phyloP scores from a whole-genome alignment of 2,329 filamentous ascomycete species.

The Fusarium redolens region DNA sequence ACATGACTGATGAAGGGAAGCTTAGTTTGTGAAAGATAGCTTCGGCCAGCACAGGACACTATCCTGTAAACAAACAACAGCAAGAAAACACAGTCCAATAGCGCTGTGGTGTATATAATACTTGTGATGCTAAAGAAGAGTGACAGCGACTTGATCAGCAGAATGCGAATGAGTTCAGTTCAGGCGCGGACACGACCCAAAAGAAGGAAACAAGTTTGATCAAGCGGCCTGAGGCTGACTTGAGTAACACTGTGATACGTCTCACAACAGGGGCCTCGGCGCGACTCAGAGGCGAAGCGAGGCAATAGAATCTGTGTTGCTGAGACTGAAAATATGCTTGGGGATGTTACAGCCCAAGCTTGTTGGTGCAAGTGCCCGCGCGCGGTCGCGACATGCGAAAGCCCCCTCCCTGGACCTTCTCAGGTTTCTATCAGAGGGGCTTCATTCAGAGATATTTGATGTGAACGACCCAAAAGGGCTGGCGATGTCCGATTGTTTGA shows the following conservation, averaged over 20 bases:
- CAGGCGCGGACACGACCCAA: constrained; percentile 15
- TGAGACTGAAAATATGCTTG: constrained; percentile 14
- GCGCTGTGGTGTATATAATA: constrained; percentile 8
- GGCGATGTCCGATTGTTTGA: neutral
- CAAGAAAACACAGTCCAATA: neutral
- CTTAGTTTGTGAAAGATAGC: neutral
- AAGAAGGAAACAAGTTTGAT: constrained; percentile 16
- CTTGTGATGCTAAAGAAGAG: constrained; percentile 11
- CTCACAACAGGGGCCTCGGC: constrained; percentile 21
- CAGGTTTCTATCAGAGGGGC: constrained; percentile 30
- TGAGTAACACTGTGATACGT: constrained; percentile 37
- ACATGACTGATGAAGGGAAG: constrained; percentile 39
- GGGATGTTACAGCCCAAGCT: constrained; percentile 34
- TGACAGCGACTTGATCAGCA: constrained; percentile 13
- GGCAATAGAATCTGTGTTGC: neutral
- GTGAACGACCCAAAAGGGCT: constrained; percentile 2
- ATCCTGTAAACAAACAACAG: neutral
- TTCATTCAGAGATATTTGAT: constrained; percentile 39
- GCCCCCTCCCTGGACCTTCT: constrained; percentile 43
- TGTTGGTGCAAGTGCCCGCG: constrained; percentile 25
- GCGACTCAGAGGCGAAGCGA: constrained; percentile 11
- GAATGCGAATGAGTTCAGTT: constrained; percentile 18
- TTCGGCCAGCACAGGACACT: constrained; percentile 8
- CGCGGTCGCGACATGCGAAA: constrained; percentile 39
- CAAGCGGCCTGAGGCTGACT: constrained; percentile 25